A percentile compares a stretch with the other conserved stretches of the same genome.
phyloP scores from a whole-genome alignment of 441 rosid species.

The Mallotus repandus region DNA sequence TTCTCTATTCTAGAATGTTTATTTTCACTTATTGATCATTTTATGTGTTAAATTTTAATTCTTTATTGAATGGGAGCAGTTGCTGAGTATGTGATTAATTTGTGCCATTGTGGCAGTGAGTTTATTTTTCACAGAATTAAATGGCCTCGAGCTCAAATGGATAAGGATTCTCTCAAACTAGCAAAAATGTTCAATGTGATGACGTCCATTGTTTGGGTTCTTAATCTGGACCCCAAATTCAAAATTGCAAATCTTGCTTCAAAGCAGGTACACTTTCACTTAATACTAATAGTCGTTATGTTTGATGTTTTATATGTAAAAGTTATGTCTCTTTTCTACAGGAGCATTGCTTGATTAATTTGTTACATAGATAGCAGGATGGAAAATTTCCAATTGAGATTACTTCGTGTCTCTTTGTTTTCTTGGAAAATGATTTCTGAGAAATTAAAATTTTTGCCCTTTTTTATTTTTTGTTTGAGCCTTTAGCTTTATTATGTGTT shows the following conservation, averaged over 20 bases:
- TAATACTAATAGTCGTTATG: too few species aligned
- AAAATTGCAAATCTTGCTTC: conserved; percentile 80
- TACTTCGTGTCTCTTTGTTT: too few species aligned
- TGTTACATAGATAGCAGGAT: conserved; percentile 89
- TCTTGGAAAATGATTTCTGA: too few species aligned
- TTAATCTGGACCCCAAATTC: conserved; percentile 75
- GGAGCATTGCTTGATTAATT: conserved; percentile 92
- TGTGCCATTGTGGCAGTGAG: conserved; percentile 56
- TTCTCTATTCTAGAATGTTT: conserved; percentile 89
- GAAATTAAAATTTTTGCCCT: too few species aligned
- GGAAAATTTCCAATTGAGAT: conserved; percentile 85
- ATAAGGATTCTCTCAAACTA: conserved; percentile 61
- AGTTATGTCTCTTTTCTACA: conserved; percentile 21
- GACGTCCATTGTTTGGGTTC: conserved; percentile 77
- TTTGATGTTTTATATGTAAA: too few species aligned
- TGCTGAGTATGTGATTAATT: neutral
- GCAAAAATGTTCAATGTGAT: conserved; percentile 53
- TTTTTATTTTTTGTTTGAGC: too few species aligned
- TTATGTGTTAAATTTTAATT: neutral
- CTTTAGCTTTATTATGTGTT: too few species aligned
- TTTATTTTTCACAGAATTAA: conserved; percentile 70
- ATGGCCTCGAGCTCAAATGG: conserved; percentile 81
- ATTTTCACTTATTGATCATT: neutral
- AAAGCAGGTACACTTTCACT: conserved; percentile 51
- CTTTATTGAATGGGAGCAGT: neutral